Percentiles rank a stretch among this genome's conserved stretches.
phyloP scores from a whole-genome alignment of 306 rosid genomes.

The Dryas drummondii region DNA sequence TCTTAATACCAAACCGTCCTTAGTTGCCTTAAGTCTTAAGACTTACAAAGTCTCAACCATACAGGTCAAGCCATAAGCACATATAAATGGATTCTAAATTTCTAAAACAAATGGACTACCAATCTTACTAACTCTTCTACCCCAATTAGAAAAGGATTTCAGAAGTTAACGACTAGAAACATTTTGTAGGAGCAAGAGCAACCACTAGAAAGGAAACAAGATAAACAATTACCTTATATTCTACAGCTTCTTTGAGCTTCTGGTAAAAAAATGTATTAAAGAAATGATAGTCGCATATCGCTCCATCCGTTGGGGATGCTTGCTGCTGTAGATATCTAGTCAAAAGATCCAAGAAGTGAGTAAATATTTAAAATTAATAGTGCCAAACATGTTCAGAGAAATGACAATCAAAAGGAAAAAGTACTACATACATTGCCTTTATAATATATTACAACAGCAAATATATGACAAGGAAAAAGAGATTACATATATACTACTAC shows the following conservation, averaged over 20 bases:
- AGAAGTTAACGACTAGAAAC: background rate
- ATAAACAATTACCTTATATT: conserved; percentile 57
- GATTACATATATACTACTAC: background rate
- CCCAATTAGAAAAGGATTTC: conserved; percentile 10
- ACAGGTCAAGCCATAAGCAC: conserved; percentile 6
- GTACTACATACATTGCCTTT: background rate
- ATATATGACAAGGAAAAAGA: background rate
- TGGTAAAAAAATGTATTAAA: conserved; percentile 88
- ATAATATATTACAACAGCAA: background rate
- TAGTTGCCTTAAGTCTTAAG: conserved; percentile 13
- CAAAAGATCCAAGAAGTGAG: conserved; percentile 27
- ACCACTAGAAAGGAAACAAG: conserved; percentile 1
- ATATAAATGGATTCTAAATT: background rate
- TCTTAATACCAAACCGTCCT: background rate
- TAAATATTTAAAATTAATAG: background rate
- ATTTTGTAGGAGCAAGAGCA: conserved; percentile 9
- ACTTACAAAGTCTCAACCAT: conserved; percentile 12
- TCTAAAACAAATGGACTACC: background rate
- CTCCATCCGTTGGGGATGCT: conserved; percentile 50
- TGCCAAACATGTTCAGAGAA: background rate
- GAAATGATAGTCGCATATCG: conserved; percentile 66
- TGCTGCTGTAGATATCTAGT: conserved; percentile 77
- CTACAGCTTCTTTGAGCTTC: conserved; percentile 83
- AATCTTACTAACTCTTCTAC: conserved; percentile 5
- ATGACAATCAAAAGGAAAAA: background rate